Evolutionary conservation across 2,329 filamentous ascomycete genomes (phyloP).

Genomic region (Ceratocystis harringtonii): DNA sequence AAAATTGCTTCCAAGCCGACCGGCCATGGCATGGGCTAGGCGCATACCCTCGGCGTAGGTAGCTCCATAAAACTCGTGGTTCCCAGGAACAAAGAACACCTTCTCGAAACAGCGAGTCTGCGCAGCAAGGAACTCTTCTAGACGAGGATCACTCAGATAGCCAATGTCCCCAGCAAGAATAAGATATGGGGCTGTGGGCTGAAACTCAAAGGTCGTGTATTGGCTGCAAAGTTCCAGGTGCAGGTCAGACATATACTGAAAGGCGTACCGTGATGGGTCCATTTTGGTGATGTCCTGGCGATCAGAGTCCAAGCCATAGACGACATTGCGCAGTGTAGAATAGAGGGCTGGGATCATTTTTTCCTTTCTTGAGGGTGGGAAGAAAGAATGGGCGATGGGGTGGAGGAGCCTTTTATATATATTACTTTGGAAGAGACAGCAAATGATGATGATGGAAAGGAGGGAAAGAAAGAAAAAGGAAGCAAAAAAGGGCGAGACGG

Average conservation of each 20-base stretch:
- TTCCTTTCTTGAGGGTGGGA: no score
- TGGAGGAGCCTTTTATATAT: no score
- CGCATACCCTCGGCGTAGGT: conserved; percentile 27
- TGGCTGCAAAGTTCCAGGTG: conserved; percentile 34
- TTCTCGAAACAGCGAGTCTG: conserved; percentile 30
- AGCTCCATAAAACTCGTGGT: conserved; percentile 39
- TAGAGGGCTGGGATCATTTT: not conserved
- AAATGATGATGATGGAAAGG: not conserved
- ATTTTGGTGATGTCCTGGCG: conserved; percentile 7
- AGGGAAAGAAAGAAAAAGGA: not conserved
- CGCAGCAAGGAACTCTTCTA: conserved; percentile 29
- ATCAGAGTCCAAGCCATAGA: not conserved
- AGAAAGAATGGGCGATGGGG: not conserved
- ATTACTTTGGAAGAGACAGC: not conserved
- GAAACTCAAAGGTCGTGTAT: conserved; percentile 30
- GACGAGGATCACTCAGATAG: conserved; percentile 20
- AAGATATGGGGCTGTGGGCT: conserved; percentile 28
- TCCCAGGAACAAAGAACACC: conserved; percentile 36
- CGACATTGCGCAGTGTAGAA: not conserved
- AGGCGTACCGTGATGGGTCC: conserved; percentile 8
- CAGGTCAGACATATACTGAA: conserved; percentile 30
- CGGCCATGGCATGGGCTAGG: conserved; percentile 25
- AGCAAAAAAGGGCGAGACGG: not conserved
- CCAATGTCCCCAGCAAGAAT: conserved; percentile 38
- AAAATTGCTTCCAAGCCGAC: conserved; percentile 29